Conservation (phyloP, 2,329 filamentous ascomycete species). For the Endoconidiophora polonica region DNA sequence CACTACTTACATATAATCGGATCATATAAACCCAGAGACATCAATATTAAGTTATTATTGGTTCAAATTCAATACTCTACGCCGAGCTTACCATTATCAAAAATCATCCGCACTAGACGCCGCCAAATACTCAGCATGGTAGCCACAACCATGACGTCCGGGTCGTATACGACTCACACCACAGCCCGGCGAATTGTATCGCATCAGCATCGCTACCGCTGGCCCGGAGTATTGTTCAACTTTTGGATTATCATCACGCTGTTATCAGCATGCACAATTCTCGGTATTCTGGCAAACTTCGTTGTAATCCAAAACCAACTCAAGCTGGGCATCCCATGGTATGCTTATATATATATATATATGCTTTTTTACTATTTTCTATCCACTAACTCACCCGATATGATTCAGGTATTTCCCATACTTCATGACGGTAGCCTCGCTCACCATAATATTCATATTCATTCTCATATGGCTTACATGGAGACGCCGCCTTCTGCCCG, state of each 20-base stretch:
- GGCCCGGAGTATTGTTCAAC: conserved; percentile 51
- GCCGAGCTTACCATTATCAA: too few relatives aligned
- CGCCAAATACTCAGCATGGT: background rate
- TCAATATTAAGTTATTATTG: too few relatives aligned
- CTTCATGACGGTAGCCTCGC: conserved; percentile 39
- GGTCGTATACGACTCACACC: conserved; percentile 5
- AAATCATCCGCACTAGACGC: too few relatives aligned
- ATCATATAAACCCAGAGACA: too few relatives aligned
- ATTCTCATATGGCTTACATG: conserved; percentile 47
- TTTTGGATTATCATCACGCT: conserved; percentile 53
- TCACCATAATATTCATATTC: conserved; percentile 50
- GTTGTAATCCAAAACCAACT: conserved; percentile 41
- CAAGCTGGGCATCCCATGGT: conserved; percentile 42
- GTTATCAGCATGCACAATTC: conserved; percentile 37
- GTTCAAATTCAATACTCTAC: too few relatives aligned
- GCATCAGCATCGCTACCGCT: conserved; percentile 44
- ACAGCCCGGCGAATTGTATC: conserved; percentile 18
- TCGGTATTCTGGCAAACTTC: conserved; percentile 46
- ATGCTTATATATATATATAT: conserved; percentile 16
- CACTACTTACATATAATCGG: too few relatives aligned
- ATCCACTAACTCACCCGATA: background rate
- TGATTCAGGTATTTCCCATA: conserved; percentile 47
- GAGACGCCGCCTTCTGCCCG: conserved; percentile 41
- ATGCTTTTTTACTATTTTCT: background rate
- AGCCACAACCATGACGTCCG: conserved; percentile 5